phyloP scores from a whole-genome alignment of 2,329 filamentous ascomycete genomes.

The Colletotrichum cordylinicola region DNA sequence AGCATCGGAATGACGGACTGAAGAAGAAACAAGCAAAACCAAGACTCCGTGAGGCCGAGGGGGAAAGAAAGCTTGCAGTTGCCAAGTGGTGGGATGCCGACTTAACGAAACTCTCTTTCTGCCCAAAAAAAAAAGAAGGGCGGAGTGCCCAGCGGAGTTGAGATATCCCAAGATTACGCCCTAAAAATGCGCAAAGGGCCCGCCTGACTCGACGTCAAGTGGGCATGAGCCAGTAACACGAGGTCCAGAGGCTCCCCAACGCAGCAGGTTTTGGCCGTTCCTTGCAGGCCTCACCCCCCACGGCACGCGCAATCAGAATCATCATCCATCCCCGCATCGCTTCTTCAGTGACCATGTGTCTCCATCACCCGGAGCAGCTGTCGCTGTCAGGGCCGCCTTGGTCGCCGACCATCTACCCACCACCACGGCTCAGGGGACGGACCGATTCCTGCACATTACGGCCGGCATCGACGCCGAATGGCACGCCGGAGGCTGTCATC shows the following conservation, averaged over 20 bases:
- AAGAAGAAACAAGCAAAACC: neutral
- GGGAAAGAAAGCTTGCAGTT: neutral
- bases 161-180: neutral
- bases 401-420: neutral
- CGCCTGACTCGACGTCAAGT: neutral
- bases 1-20: neutral
- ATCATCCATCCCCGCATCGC: neutral
- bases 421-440: slow-evolving; percentile 2
- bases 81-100: neutral
- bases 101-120: neutral
- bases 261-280: neutral
- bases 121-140: neutral
- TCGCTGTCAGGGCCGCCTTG: neutral
- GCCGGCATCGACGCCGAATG: slow-evolving; percentile 9
- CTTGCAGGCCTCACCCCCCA: neutral
- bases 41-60: neutral
- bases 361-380: neutral
- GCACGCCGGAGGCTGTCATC: neutral
- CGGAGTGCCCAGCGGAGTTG: neutral
- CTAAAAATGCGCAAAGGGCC: neutral
- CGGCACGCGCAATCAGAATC: neutral
- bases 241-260: neutral
- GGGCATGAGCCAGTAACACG: neutral
- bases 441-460: slow-evolving; percentile 10
- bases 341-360: neutral